These are phyloP conservation scores for Fusarium sp. DNA, from an alignment of 2,329 filamentous ascomycete species.

Conservation along the genomic window DNA sequence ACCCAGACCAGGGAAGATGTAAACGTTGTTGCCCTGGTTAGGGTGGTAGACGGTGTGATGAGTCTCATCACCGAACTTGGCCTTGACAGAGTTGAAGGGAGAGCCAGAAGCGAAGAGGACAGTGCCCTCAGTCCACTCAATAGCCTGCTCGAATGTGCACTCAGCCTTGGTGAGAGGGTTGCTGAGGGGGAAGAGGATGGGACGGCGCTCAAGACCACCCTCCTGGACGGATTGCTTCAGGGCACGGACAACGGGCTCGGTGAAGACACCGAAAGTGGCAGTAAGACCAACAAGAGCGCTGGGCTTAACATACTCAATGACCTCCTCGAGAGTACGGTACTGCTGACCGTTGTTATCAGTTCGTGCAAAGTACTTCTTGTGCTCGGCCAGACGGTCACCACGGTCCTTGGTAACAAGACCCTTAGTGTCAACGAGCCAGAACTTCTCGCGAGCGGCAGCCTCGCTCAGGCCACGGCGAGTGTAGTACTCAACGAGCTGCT, in stretches of 20 bases:
- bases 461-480: conserved; percentile 90
- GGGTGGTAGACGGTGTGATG: conserved; percentile 75
- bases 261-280: conserved; percentile 95
- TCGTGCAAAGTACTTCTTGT: conserved; percentile 80
- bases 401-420: conserved; percentile 94
- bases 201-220: conserved; percentile 76
- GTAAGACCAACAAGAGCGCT: conserved; percentile 95
- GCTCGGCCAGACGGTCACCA: conserved; percentile 91
- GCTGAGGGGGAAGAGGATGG: conserved; percentile 95
- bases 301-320: conserved; percentile 94
- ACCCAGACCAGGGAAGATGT: conserved; percentile 96
- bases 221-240: conserved; percentile 72
- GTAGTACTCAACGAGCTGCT: conserved; percentile 98
- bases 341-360: conserved; percentile 73
- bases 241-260: conserved; percentile 82
- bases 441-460: conserved; percentile 86
- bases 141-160: conserved; percentile 94
- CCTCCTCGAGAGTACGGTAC: conserved; percentile 85
- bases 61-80: conserved; percentile 66
- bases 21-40: conserved; percentile 87
- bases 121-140: conserved; percentile 89
- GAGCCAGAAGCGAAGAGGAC: conserved; percentile 96
- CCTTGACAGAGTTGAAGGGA: conserved; percentile 81
- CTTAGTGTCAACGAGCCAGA: conserved; percentile 98
- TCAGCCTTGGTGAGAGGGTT: conserved; percentile 97